A percentile compares a stretch with the other conserved stretches of the same genome.
Evolutionary conservation across 441 rosid species (phyloP).

Genomic region (Biscutella laevigata): DNA sequence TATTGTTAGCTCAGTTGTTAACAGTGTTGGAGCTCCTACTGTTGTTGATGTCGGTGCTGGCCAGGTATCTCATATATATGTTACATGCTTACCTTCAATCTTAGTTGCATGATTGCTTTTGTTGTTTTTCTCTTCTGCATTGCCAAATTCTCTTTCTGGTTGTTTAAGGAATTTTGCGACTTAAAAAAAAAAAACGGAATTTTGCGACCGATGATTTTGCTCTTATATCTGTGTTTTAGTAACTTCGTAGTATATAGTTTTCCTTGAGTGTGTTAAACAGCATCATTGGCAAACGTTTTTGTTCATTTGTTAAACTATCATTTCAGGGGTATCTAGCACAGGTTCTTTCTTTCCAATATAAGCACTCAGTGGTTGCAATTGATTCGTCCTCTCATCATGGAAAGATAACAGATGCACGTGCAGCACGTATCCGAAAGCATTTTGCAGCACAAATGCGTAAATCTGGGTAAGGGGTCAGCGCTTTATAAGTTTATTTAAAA

Average conservation of each 20-base stretch:
- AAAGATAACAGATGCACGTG: constrained; percentile 65
- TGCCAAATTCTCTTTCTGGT: background rate
- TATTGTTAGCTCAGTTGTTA: constrained; percentile 48
- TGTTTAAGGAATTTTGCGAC: background rate
- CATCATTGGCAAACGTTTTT: constrained; percentile 1
- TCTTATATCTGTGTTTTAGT: background rate
- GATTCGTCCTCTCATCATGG: constrained; percentile 90
- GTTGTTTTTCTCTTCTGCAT: background rate
- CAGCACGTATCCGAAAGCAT: constrained; percentile 72
- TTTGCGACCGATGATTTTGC: background rate
- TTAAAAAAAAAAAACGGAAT: too few relatives aligned
- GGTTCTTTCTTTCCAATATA: constrained; percentile 76
- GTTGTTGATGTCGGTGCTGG: constrained; percentile 88
- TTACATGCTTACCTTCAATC: constrained; percentile 11
- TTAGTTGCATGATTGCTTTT: background rate
- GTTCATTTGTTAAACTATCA: constrained; percentile 19
- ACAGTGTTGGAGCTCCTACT: constrained; percentile 42
- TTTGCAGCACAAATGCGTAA: constrained; percentile 60
- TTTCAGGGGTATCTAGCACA: constrained; percentile 84
- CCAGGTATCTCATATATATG: constrained; percentile 40
- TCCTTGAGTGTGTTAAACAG: background rate
- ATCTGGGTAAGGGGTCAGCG: constrained; percentile 44
- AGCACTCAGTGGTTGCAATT: constrained; percentile 69
- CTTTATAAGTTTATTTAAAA: background rate
- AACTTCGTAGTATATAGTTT: background rate